phyloP scores from a whole-genome alignment of 495 filamentous ascomycete species.

The Hypoxylon perforatum region DNA sequence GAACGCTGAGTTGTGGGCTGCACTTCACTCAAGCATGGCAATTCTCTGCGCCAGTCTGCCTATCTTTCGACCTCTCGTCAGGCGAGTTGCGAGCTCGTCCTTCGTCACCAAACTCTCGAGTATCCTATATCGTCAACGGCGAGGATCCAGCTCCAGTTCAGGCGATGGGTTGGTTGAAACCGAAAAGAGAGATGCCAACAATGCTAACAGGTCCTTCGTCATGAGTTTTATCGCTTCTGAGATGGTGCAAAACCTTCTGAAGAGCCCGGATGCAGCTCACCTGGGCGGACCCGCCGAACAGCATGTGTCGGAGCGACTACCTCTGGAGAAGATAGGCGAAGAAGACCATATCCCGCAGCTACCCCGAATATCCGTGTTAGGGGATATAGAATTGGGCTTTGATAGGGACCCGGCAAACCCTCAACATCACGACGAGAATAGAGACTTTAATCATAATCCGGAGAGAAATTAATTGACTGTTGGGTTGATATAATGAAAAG shows the following conservation, averaged over 20 bases:
- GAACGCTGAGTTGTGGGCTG: slow-evolving; percentile 24
- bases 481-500: no score
- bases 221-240: slow-evolving; percentile 5
- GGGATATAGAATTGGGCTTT: background rate
- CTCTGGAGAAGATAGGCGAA: background rate
- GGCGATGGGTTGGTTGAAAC: background rate
- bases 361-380: background rate
- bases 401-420: background rate
- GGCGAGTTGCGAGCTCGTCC: slow-evolving; percentile 8
- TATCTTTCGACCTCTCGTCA: slow-evolving; percentile 22
- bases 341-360: background rate
- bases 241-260: slow-evolving; percentile 2
- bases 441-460: background rate
- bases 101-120: slow-evolving; percentile 12
- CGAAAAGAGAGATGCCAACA: background rate
- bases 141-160: background rate
- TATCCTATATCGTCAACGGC: background rate
- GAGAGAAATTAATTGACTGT: background rate
- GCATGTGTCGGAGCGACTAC: background rate
- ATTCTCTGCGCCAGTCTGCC: slow-evolving; percentile 33
- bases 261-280: slow-evolving; percentile 3
- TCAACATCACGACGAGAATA: background rate
- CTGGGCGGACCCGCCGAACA: background rate
- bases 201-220: background rate
- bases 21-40: slow-evolving; percentile 21